A percentile compares a stretch with the other conserved stretches of the same genome.
Evolutionary conservation across 2,329 filamentous ascomycete genomes (phyloP).

Genomic region (Botrytis elliptica): DNA sequence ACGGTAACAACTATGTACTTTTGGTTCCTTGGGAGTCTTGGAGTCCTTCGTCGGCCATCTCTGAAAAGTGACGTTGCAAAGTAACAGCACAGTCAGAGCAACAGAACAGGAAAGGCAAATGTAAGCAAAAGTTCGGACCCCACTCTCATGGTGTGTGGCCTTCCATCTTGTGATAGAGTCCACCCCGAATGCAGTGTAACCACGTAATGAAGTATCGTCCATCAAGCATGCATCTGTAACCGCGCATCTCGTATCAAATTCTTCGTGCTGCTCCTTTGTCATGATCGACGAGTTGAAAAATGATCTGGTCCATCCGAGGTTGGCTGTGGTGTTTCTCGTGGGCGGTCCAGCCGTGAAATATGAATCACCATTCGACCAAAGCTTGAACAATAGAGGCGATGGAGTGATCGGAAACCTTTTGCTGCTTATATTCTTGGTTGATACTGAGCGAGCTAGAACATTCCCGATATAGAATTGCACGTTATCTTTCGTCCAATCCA

Average conservation of each 20-base stretch:
- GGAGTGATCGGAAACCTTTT: conserved; percentile 43
- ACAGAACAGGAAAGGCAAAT: conserved; percentile 19
- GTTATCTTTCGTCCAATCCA: conserved; percentile 48
- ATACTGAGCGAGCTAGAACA: conserved; percentile 40
- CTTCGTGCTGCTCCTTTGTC: conserved; percentile 35
- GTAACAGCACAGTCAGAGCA: not conserved
- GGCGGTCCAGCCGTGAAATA: conserved; percentile 48
- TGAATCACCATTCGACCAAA: conserved; percentile 47
- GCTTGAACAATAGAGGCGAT: conserved; percentile 45
- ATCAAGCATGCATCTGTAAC: conserved; percentile 40
- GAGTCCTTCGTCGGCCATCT: conserved; percentile 13
- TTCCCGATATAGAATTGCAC: conserved; percentile 46
- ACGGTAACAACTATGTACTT: not conserved
- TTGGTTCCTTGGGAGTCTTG: conserved; percentile 8
- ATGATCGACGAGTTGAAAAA: conserved; percentile 50
- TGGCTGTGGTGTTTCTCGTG: conserved; percentile 40
- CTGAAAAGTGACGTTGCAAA: conserved; percentile 11
- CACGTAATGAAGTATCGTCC: conserved; percentile 25
- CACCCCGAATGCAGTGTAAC: conserved; percentile 19
- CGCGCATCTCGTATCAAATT: conserved; percentile 38
- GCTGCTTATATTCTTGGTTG: conserved; percentile 30
- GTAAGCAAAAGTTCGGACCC: conserved; percentile 11
- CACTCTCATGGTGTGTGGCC: conserved; percentile 19
- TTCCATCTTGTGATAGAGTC: conserved; percentile 24
- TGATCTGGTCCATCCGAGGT: conserved; percentile 46